Evolutionary conservation across 441 rosid genomes (phyloP).

Genomic region (Corymbia calophylla): DNA sequence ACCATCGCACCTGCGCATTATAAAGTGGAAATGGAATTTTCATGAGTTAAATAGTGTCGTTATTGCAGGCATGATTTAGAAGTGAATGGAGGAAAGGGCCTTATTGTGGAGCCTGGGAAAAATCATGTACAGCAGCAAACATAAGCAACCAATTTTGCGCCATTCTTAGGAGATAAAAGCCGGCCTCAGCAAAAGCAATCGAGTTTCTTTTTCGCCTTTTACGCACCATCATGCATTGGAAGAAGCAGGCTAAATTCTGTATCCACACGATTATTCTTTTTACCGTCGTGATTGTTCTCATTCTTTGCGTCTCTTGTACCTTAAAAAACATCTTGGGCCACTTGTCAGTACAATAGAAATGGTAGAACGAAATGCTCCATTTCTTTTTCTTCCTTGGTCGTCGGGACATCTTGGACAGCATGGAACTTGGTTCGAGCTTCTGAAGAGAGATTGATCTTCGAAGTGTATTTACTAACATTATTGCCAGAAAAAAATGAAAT

Average conservation of each 20-base stretch:
- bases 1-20: not conserved
- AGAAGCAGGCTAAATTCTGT: not conserved
- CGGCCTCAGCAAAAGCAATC: not conserved
- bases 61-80: conserved; percentile 93
- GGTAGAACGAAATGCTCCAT: not conserved
- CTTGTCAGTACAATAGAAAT: not conserved
- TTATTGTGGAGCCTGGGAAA: conserved; percentile 90
- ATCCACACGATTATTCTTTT: not conserved
- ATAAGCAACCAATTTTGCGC: not conserved
- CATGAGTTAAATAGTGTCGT: not conserved
- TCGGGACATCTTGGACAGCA: not conserved
- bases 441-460: not conserved
- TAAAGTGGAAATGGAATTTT: not conserved
- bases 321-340: not conserved
- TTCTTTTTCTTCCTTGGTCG: not conserved
- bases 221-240: not conserved
- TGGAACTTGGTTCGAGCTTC: not conserved
- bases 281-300: not conserved
- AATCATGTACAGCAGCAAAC: conserved; percentile 88
- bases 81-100: conserved; percentile 98
- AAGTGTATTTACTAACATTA: not conserved
- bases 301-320: not conserved
- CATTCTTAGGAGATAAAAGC: not conserved
- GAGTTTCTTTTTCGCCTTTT: not conserved
- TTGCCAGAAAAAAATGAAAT: not conserved